Evolutionary conservation across 495 filamentous ascomycete genomes (phyloP).

Genomic region (Margaritispora aquatica): DNA sequence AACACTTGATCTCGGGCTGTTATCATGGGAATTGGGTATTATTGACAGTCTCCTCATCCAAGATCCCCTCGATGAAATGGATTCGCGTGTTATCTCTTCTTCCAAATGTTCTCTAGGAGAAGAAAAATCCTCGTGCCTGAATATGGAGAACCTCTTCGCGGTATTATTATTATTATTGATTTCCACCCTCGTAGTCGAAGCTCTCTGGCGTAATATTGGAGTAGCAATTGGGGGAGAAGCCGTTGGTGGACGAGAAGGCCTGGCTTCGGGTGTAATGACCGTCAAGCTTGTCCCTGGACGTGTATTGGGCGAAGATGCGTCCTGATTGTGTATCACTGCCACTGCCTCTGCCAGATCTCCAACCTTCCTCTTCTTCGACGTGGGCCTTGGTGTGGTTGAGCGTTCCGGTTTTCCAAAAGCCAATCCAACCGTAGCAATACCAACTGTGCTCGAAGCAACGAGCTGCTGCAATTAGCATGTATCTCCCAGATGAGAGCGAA

Average conservation of each 20-base stretch:
- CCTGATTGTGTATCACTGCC: conserved; percentile 29
- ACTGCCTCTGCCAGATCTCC: conserved; percentile 33
- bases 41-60: conserved; percentile 73
- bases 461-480: conserved; percentile 32
- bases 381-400: conserved; percentile 25
- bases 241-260: conserved; percentile 22
- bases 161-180: conserved; percentile 25
- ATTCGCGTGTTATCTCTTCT: conserved; percentile 34
- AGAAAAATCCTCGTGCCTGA: conserved; percentile 31
- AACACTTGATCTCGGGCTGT: conserved; percentile 58
- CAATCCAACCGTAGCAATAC: conserved; percentile 50
- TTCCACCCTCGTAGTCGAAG: conserved; percentile 26
- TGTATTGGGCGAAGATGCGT: conserved; percentile 27
- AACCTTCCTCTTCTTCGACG: conserved; percentile 39
- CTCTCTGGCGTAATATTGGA: conserved; percentile 23
- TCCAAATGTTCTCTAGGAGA: conserved; percentile 19
- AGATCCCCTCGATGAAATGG: conserved; percentile 54
- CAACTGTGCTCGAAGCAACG: conserved; percentile 52
- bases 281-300: conserved; percentile 31
- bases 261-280: conserved; percentile 27
- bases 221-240: conserved; percentile 21
- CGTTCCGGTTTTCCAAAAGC: conserved; percentile 45
- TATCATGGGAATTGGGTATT: conserved; percentile 64
- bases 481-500: neutral
- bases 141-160: conserved; percentile 38